Evolutionary conservation across 2,329 filamentous ascomycete species (phyloP), one percentile per base, ranked within the genome.

Genomic region (Stachybotrys chlorohalonatus): DNA sequence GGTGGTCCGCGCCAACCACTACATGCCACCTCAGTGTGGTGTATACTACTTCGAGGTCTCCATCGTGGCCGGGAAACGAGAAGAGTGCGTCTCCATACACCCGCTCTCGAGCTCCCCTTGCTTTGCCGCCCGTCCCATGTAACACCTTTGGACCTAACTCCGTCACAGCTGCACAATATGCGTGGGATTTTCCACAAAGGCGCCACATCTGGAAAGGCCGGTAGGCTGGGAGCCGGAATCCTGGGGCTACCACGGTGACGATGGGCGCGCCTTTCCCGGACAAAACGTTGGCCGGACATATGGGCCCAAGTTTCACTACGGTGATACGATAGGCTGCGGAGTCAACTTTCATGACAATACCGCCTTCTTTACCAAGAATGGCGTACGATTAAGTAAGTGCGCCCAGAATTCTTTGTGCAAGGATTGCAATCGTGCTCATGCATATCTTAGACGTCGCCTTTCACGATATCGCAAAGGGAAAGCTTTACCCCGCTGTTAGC

Each of bases 31-130:
- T 42, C 87, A 95, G 65, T 94, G 89, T 61, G 94, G 94, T 2
- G 86, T 99, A 56, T 99, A 96, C 70, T 99, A 99, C 69, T 99
- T 85, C 66, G 94, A 99, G 67, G 78, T 87, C 30, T 72, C 72
- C 15, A 74, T 84, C 51, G 55, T 80, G 31, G 71, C 74, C 15
- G 75, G 73, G 53, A 80, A 77, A 63, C 71, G 73, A 58, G 78
- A 82, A 48, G 81, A 83, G 79, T 83, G 73, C 53, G 80, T 77
- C 24, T 4, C 2, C 24, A 24, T 24, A 24, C 24, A 24, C 24
- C 24, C 24, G 24, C 24, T 24, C 24, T 24, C 24, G 24, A 24
- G 24, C 24, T 24, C 24, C 24, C 24, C 24, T 24, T 24, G 24
- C 24, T 4, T 24, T 24, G 24, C 4, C 24, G 24, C 24, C 4